Percentiles rank a stretch among this genome's conserved stretches.
Conservation (phyloP, 306 rosid genomes). For the Herpetospermum pedunculosum region DNA sequence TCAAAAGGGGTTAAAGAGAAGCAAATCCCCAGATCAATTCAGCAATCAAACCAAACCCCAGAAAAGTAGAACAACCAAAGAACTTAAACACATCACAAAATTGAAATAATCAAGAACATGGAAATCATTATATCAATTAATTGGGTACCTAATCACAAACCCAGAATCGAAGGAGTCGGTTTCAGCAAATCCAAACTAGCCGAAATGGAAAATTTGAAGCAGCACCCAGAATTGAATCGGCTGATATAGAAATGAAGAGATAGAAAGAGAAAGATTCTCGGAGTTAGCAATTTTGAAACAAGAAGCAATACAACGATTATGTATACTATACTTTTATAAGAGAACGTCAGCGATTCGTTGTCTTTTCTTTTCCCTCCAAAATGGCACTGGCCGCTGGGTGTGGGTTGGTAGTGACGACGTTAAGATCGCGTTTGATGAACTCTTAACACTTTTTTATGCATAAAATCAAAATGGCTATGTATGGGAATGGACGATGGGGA, state of each 20-base stretch:
- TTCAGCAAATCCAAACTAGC: not conserved
- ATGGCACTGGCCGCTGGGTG: not conserved
- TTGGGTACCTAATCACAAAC: not conserved
- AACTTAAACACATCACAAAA: not conserved
- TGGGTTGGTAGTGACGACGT: not conserved
- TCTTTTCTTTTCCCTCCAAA: not conserved
- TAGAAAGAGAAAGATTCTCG: not conserved
- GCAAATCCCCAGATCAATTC: not conserved
- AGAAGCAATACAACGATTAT: not conserved
- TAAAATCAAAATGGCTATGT: not conserved
- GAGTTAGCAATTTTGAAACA: not conserved
- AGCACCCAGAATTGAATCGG: not conserved
- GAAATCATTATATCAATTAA: not conserved
- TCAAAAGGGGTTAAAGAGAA: no score
- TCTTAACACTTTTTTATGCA: not conserved
- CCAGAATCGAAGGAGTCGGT: not conserved
- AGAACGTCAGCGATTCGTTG: slow-evolving; percentile 1
- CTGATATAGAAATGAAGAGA: not conserved
- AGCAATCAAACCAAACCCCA: not conserved
- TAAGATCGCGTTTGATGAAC: not conserved
- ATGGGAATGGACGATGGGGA: not conserved
- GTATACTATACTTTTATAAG: not conserved
- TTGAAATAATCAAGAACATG: not conserved
- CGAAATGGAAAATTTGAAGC: not conserved
- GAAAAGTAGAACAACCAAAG: not conserved